A percentile compares a stretch with the other conserved stretches of the same genome.
phyloP scores from a whole-genome alignment of 2,329 filamentous ascomycete genomes.

The Ceratocystis alfenasii region DNA sequence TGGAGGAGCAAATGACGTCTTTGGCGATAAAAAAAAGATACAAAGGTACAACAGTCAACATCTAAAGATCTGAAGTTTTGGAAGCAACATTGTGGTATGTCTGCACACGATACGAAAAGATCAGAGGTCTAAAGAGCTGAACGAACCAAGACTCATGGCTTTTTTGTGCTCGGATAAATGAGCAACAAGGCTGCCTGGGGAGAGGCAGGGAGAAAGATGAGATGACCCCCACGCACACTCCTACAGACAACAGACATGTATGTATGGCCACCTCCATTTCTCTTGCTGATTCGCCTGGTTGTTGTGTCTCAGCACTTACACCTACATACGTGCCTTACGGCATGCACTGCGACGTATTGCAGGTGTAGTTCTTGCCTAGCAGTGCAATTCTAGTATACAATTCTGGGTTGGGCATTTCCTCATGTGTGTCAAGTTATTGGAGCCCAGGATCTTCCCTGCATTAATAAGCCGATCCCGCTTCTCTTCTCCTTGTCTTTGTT shows the following conservation, averaged over 20 bases:
- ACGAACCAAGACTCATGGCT: neutral
- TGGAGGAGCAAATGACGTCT: neutral
- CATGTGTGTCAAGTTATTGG: neutral
- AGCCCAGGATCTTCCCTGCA: neutral
- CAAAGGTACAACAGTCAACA: neutral
- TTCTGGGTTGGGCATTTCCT: neutral
- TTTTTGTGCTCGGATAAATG: no score
- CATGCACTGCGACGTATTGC: neutral
- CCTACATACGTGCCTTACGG: neutral
- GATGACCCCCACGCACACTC: neutral
- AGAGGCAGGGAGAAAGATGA: neutral
- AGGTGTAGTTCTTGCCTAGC: neutral
- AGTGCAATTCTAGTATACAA: neutral
- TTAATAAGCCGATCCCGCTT: neutral
- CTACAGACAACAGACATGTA: neutral
- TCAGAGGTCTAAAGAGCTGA: neutral
- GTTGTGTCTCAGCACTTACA: neutral
- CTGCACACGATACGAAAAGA: neutral
- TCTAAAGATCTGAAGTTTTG: neutral
- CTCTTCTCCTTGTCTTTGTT: neutral
- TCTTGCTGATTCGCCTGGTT: neutral
- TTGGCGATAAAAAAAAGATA: neutral
- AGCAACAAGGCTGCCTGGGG: neutral
- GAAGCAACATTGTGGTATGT: neutral
- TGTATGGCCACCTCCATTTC: neutral